phyloP scores from a whole-genome alignment of 208 protist genomes.

The Leishmania tarentolae region DNA sequence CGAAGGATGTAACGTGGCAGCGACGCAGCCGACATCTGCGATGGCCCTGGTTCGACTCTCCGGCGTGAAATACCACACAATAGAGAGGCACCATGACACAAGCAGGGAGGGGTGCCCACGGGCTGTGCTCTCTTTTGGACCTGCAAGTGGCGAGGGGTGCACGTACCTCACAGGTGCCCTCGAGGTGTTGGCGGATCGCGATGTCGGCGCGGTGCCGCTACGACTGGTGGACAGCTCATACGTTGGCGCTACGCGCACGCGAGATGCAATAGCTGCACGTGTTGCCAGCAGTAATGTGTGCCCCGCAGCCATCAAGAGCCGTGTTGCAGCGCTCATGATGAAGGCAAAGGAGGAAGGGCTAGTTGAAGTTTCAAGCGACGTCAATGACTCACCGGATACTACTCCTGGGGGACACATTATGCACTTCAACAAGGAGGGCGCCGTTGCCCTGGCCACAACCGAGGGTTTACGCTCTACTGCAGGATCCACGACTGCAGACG shows the following conservation, averaged over 20 bases:
- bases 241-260: constrained; percentile 51
- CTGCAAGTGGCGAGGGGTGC: constrained; percentile 48
- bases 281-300: constrained; percentile 36
- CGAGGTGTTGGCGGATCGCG: constrained; percentile 42
- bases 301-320: not conserved
- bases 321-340: constrained; percentile 7
- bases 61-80: constrained; percentile 55
- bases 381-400: not conserved
- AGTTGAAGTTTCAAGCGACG: not conserved
- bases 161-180: constrained; percentile 61
- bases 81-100: constrained; percentile 22
- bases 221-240: constrained; percentile 64
- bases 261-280: constrained; percentile 47
- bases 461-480: not conserved
- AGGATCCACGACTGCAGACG: not conserved
- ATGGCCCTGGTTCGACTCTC: constrained; percentile 35
- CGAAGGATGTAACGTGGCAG: constrained; percentile 12
- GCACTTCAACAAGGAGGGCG: constrained; percentile 17
- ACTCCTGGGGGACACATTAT: constrained; percentile 1
- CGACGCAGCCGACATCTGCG: not conserved
- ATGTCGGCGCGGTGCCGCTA: constrained; percentile 48
- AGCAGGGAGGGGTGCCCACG: not conserved
- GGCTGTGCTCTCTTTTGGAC: constrained; percentile 46
- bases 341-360: constrained; percentile 12
- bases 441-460: not conserved